Percentiles rank a stretch among this genome's conserved stretches.
These are phyloP conservation scores for Penicillium rolfsii DNA, from an alignment of 2,329 filamentous ascomycete genomes.

Conservation along the genomic window DNA sequence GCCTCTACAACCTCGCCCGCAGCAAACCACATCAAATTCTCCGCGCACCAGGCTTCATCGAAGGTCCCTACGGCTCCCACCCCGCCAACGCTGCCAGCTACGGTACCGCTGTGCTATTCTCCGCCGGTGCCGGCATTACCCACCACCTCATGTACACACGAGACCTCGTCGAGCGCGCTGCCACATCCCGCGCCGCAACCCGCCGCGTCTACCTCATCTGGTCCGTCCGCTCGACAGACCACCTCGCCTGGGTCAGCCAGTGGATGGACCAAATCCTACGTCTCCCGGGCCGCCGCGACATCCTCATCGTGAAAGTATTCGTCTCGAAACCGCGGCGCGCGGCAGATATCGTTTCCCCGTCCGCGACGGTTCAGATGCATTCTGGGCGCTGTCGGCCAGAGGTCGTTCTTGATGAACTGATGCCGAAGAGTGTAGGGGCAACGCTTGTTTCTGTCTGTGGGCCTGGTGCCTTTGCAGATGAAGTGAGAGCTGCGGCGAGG, in stretches of 20 bases:
- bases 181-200: constrained; percentile 58
- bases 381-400: constrained; percentile 61
- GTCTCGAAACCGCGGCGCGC: constrained; percentile 62
- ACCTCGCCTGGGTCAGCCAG: constrained; percentile 64
- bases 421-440: constrained; percentile 60
- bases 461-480: constrained; percentile 65
- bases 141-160: constrained; percentile 66
- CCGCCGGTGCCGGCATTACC: constrained; percentile 68
- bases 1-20: constrained; percentile 61
- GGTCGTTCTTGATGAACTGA: constrained; percentile 60
- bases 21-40: constrained; percentile 55
- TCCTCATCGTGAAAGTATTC: constrained; percentile 64
- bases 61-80: constrained; percentile 66
- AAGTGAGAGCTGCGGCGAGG: constrained; percentile 60
- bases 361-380: constrained; percentile 64
- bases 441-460: constrained; percentile 66
- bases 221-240: constrained; percentile 64
- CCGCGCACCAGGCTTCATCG: constrained; percentile 60
- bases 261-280: constrained; percentile 69
- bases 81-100: constrained; percentile 61
- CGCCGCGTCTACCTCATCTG: constrained; percentile 65
- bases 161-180: constrained; percentile 58
- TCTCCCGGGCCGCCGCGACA: constrained; percentile 61
- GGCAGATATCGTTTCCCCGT: constrained; percentile 59
- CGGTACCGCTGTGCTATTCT: constrained; percentile 68